Evolutionary conservation across 1,284 basidiomycete species (phyloP).

Genomic region (Sporisorium iseilematis-ciliati): DNA sequence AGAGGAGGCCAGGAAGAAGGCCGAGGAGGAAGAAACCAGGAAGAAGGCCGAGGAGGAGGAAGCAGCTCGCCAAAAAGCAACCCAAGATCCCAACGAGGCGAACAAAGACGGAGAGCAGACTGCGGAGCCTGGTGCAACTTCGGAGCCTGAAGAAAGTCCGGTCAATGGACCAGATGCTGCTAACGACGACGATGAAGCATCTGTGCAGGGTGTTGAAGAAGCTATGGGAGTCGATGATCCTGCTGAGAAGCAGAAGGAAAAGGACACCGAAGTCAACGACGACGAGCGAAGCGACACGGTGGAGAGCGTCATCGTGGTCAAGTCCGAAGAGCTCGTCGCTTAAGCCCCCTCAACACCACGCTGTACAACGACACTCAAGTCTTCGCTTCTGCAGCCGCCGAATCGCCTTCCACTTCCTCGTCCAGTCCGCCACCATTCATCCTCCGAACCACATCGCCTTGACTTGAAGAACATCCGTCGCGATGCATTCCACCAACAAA

Average conservation of each 20-base stretch:
- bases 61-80: background rate
- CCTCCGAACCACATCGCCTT: no score
- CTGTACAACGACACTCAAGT: no score
- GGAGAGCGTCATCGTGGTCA: background rate
- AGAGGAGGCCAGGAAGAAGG: background rate
- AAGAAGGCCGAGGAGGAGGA: background rate
- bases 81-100: background rate
- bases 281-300: background rate
- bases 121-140: background rate
- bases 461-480: no score
- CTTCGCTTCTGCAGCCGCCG: no score
- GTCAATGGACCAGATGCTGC: background rate
- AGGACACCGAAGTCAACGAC: background rate
- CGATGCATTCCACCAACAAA: no score
- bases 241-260: constrained; percentile 1
- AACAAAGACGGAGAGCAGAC: background rate
- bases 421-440: no score
- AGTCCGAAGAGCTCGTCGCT: background rate
- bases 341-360: background rate
- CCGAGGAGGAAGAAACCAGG: background rate
- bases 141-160: no score
- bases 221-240: background rate
- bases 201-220: background rate
- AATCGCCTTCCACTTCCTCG: no score
- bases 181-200: background rate